Evolutionary conservation across 768 basidiomycete genomes (phyloP).

Genomic region (Epithele typhae): DNA sequence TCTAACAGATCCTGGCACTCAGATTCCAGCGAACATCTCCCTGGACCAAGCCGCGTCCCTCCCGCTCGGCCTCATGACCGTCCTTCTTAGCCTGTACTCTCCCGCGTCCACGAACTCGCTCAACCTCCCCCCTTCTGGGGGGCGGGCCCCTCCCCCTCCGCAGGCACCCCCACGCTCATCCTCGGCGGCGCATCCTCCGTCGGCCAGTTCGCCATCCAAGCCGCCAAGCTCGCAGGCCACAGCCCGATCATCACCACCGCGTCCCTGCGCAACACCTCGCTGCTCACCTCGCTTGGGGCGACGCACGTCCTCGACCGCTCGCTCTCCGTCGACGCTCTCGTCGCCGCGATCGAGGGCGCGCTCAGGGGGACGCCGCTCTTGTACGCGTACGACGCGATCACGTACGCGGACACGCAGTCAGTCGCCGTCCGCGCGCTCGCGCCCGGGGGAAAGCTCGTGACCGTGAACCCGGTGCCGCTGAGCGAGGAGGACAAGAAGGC

Average conservation of each 20-base stretch:
- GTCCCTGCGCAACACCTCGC: constrained; percentile 18
- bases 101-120: constrained; percentile 6
- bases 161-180: constrained; percentile 20
- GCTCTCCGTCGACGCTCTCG: constrained; percentile 5
- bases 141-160: too few relatives aligned
- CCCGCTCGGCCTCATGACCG: constrained; percentile 27
- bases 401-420: constrained; percentile 20
- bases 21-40: constrained; percentile 26
- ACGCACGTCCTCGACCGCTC: constrained; percentile 26
- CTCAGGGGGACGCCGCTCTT: constrained; percentile 15
- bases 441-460: too few relatives aligned
- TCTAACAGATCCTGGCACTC: background rate
- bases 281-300: constrained; percentile 18
- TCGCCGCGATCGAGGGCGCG: constrained; percentile 12
- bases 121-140: constrained; percentile 7
- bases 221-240: constrained; percentile 23
- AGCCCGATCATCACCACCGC: constrained; percentile 27
- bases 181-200: constrained; percentile 26
- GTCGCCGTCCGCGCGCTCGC: too few relatives aligned
- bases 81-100: constrained; percentile 22
- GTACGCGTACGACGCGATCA: constrained; percentile 23
- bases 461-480: too few relatives aligned
- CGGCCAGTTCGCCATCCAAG: constrained; percentile 27
- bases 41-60: constrained; percentile 29
- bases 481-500: too few relatives aligned